These are phyloP conservation scores for Akanthomyces dipterigenus DNA, from an alignment of 2,329 filamentous ascomycete species.

Conservation along the genomic window DNA sequence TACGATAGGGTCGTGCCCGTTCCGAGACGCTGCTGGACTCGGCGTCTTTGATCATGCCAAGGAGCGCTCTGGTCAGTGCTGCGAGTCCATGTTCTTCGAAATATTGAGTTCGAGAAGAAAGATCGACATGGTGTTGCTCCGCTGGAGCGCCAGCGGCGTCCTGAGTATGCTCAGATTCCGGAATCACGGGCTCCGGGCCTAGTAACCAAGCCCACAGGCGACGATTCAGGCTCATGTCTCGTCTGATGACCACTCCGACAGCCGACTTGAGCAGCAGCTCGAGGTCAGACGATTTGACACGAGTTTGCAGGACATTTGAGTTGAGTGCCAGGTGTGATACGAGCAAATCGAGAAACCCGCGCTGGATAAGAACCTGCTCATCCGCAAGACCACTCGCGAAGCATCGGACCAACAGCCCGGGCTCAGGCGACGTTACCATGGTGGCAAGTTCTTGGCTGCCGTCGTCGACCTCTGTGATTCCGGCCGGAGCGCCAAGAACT, in stretches of 20 bases:
- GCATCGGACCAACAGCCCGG: constrained; percentile 80
- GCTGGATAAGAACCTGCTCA: constrained; percentile 83
- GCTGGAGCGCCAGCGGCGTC: constrained; percentile 39
- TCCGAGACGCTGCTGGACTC: constrained; percentile 41
- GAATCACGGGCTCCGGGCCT: constrained; percentile 58
- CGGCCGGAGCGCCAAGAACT: constrained; percentile 19
- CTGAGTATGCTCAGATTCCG: constrained; percentile 40
- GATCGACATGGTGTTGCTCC: constrained; percentile 37
- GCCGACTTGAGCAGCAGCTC: constrained; percentile 77
- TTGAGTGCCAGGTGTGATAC: constrained; percentile 85
- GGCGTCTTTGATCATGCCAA: constrained; percentile 61
- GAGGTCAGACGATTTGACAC: constrained; percentile 67
- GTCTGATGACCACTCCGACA: constrained; percentile 75
- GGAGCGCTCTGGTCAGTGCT: constrained; percentile 65
- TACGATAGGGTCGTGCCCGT: constrained; percentile 76
- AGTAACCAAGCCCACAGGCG: constrained; percentile 95
- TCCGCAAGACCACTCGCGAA: constrained; percentile 87
- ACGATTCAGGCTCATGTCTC: constrained; percentile 95
- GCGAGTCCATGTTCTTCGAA: constrained; percentile 75
- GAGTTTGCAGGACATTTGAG: constrained; percentile 70
- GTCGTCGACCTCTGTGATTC: constrained; percentile 14
- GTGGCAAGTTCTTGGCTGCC: constrained; percentile 43
- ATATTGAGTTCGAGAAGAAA: constrained; percentile 63
- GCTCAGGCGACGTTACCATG: constrained; percentile 80
- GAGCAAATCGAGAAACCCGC: constrained; percentile 87